phyloP scores from a whole-genome alignment of 2,329 filamentous ascomycete genomes.

The Talaromyces marneffei region DNA sequence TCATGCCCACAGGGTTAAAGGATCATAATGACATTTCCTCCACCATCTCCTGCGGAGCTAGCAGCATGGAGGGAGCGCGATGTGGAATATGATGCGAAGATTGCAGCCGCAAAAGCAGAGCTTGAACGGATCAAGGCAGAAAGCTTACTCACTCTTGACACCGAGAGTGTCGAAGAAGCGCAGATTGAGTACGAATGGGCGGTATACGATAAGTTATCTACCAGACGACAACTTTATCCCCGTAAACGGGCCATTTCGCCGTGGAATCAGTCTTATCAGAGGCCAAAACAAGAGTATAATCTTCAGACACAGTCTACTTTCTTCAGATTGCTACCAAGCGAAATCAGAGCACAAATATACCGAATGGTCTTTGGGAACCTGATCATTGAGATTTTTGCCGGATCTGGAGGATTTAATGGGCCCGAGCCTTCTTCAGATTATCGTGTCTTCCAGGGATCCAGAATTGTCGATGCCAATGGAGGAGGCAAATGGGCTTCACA shows the following conservation, averaged over 20 bases:
- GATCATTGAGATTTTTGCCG: too few species aligned
- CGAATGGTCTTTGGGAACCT: too few species aligned
- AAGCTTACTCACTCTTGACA: background rate
- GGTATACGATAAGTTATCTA: background rate
- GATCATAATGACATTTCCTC: constrained; percentile 9
- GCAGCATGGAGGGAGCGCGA: background rate
- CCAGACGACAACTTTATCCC: background rate
- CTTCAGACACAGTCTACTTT: background rate
- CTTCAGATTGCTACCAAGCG: too few species aligned
- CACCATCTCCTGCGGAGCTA: background rate
- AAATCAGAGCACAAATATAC: too few species aligned
- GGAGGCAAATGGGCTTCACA: background rate
- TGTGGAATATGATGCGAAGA: background rate
- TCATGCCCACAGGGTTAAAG: too few species aligned
- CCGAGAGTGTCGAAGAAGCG: background rate
- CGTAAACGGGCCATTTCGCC: too few species aligned
- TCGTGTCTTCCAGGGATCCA: background rate
- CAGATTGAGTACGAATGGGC: background rate
- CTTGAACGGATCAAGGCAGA: background rate
- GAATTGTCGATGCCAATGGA: background rate
- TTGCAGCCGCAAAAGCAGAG: background rate
- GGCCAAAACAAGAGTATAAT: background rate
- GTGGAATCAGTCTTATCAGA: too few species aligned
- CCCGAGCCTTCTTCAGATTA: too few species aligned
- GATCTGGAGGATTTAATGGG: too few species aligned